Percentiles rank a stretch among this genome's conserved stretches.
Conservation (phyloP, 768 basidiomycete species). For the Porphyrellus cyaneotinctus region DNA sequence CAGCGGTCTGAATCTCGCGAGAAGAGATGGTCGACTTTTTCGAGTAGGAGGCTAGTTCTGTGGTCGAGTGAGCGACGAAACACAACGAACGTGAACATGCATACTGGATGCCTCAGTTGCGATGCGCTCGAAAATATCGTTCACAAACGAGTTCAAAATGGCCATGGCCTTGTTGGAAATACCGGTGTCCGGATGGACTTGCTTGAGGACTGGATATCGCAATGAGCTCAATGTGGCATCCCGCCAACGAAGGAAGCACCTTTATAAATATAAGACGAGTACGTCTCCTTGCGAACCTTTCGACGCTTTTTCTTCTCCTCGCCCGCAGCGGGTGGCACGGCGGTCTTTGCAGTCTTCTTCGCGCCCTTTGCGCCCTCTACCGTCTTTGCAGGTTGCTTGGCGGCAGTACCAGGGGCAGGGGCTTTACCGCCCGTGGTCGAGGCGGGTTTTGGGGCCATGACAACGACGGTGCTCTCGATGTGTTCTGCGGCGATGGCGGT, state of each 20-base stretch:
- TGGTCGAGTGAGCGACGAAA: neutral
- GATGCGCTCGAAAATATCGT: constrained; percentile 94
- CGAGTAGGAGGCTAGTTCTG: constrained; percentile 94
- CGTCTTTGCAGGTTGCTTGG: constrained; percentile 63
- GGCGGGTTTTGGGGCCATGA: constrained; percentile 58
- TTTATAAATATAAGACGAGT: constrained; percentile 91
- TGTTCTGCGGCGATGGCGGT: neutral
- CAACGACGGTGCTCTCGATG: neutral
- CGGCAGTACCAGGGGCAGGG: constrained; percentile 51
- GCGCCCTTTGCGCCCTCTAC: constrained; percentile 60
- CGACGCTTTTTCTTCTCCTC: constrained; percentile 86
- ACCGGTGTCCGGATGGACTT: constrained; percentile 98
- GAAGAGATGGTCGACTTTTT: constrained; percentile 99
- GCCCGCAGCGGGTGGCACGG: constrained; percentile 52
- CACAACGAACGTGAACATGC: constrained; percentile 17
- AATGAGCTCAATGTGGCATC: constrained; percentile 1
- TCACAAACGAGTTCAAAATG: constrained; percentile 93
- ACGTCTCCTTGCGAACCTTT: constrained; percentile 87
- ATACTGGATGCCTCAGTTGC: constrained; percentile 85
- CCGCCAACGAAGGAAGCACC: constrained; percentile 39
- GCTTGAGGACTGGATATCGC: constrained; percentile 68
- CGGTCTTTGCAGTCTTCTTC: constrained; percentile 66
- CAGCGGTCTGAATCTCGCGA: constrained; percentile 96
- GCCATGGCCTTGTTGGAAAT: constrained; percentile 99
- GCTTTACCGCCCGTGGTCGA: constrained; percentile 69